Conservation (phyloP, 306 rosid species). For the Cucumis hystrix region DNA sequence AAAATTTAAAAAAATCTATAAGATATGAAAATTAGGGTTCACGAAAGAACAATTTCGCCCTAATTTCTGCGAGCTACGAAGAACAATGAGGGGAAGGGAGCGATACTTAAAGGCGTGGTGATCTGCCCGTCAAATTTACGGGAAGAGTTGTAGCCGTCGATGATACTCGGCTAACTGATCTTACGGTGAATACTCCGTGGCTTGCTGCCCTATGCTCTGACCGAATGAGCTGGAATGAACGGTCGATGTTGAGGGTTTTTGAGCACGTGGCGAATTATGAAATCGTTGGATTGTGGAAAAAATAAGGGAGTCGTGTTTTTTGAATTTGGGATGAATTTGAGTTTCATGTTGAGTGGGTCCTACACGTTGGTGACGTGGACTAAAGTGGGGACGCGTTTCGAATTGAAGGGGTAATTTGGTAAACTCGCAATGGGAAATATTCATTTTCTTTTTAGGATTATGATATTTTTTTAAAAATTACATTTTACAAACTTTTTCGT, state of each 20-base stretch:
- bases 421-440: not conserved
- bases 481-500: too few species aligned
- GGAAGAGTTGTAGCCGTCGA: constrained; percentile 19
- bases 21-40: constrained; percentile 19
- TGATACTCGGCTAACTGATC: constrained; percentile 7
- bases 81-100: constrained; percentile 26
- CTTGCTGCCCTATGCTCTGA: constrained; percentile 22
- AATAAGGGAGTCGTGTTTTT: not conserved
- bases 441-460: not conserved
- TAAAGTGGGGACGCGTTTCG: not conserved
- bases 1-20: not conserved
- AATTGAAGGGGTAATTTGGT: not conserved
- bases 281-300: constrained; percentile 4
- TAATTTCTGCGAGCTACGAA: constrained; percentile 54
- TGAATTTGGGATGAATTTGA: constrained; percentile 48
- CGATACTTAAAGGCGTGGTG: constrained; percentile 71
- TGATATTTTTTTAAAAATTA: too few species aligned
- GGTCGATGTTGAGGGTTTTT: not conserved
- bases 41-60: constrained; percentile 34
- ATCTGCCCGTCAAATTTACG: constrained; percentile 60
- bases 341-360: constrained; percentile 25
- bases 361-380: constrained; percentile 29
- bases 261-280: constrained; percentile 12
- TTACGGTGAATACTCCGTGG: not conserved
- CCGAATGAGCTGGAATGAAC: constrained; percentile 44